A percentile compares a stretch with the other conserved stretches of the same genome.
phyloP scores from a whole-genome alignment of 495 filamentous ascomycete species.

The Hypoxylon rickii region DNA sequence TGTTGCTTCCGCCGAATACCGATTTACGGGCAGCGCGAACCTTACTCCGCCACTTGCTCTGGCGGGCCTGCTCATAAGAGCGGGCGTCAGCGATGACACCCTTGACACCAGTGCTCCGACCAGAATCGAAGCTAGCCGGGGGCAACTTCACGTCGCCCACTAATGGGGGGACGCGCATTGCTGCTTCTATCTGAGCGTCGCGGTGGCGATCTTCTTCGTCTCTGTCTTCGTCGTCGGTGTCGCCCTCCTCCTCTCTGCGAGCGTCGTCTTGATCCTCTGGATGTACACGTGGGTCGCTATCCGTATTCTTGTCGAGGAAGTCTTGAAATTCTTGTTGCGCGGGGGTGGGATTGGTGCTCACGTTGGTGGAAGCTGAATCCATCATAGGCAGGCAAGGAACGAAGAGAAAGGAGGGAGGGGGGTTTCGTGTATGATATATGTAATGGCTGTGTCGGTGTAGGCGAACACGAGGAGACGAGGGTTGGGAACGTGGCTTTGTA shows the following conservation, averaged over 20 bases:
- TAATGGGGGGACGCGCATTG: conserved; percentile 60
- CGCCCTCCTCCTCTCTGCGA: conserved; percentile 52
- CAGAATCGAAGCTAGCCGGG: conserved; percentile 69
- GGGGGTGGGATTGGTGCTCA: conserved; percentile 48
- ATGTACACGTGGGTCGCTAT: conserved; percentile 52
- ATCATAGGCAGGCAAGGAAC: conserved; percentile 50
- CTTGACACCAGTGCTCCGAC: conserved; percentile 86
- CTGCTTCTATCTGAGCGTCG: conserved; percentile 62
- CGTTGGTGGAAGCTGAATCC: conserved; percentile 42
- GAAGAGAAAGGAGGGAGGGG: conserved; percentile 18
- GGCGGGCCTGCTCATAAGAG: conserved; percentile 82
- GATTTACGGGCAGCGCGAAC: conserved; percentile 50
- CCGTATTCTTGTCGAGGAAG: conserved; percentile 63
- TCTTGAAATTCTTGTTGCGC: conserved; percentile 87
- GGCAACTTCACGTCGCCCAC: conserved; percentile 63
- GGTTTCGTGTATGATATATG: conserved; percentile 35
- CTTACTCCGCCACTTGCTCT: conserved; percentile 60
- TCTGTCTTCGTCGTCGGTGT: conserved; percentile 46
- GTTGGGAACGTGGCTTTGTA: conserved; percentile 33
- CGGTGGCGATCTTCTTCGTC: conserved; percentile 62
- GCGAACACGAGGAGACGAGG: conserved; percentile 3
- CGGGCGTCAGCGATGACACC: conserved; percentile 96
- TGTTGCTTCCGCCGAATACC: conserved; percentile 43
- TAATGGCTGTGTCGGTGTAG: conserved; percentile 14
- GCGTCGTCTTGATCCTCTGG: conserved; percentile 57